Conservation (phyloP, 2,329 filamentous ascomycete species). For the Apiospora rasikravindrae region DNA sequence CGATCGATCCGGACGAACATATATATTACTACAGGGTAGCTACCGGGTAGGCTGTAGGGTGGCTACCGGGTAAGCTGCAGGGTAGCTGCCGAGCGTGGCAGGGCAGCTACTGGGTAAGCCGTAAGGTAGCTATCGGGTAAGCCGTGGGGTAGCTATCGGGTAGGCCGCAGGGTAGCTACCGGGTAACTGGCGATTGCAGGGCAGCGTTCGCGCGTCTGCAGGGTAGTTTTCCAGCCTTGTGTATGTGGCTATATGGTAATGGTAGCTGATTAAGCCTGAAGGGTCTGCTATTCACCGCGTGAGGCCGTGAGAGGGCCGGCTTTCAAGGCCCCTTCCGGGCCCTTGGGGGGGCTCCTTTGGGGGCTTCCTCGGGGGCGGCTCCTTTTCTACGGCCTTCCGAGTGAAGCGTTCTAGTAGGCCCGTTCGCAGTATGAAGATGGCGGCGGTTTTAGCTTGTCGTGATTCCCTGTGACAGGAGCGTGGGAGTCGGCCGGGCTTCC, state of each 20-base stretch:
- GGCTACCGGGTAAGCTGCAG: too few species aligned
- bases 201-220: too few species aligned
- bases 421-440: neutral
- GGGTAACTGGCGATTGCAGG: too few species aligned
- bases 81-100: too few species aligned
- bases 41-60: too few species aligned
- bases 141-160: too few species aligned
- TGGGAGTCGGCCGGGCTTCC: too few species aligned
- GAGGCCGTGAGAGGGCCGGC: neutral
- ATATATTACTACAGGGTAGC: too few species aligned
- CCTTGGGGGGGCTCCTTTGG: neutral
- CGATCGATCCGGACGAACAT: too few species aligned
- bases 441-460: neutral
- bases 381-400: neutral
- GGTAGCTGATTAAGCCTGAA: neutral
- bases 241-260: neutral
- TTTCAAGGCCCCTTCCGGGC: neutral
- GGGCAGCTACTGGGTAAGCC: too few species aligned
- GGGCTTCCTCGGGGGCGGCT: neutral
- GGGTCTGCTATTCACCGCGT: neutral
- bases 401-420: neutral
- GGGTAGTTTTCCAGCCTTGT: neutral
- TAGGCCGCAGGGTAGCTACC: too few species aligned
- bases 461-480: neutral
- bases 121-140: too few species aligned